These are phyloP conservation scores for Cryptococcus deneoformans DNA, from an alignment of 1,284 basidiomycete genomes.

Conservation along the genomic window DNA sequence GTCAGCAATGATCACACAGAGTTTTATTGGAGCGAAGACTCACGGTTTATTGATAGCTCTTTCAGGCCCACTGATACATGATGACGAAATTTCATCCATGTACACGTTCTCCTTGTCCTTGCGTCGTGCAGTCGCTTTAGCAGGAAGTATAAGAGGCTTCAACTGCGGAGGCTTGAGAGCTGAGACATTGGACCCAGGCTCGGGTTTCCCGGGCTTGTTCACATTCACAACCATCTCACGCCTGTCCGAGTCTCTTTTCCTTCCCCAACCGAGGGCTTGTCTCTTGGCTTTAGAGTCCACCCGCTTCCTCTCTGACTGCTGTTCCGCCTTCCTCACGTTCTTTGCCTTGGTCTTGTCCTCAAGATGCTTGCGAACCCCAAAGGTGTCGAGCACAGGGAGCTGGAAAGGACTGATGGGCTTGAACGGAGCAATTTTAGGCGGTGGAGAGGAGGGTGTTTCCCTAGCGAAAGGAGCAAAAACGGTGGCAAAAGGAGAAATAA, in stretches of 20 bases:
- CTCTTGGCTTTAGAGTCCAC: constrained; percentile 29
- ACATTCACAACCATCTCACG: constrained; percentile 16
- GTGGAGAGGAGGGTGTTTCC: constrained; percentile 12
- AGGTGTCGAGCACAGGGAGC: constrained; percentile 1
- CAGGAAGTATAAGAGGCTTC: not conserved
- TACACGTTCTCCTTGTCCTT: constrained; percentile 1
- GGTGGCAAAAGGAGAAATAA: constrained; percentile 13
- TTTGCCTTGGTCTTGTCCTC: not conserved
- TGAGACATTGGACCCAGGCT: not conserved
- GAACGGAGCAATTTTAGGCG: constrained; percentile 3
- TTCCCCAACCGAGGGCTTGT: constrained; percentile 38
- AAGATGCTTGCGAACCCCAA: constrained; percentile 9
- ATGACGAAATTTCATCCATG: not conserved
- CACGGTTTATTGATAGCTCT: constrained; percentile 1
- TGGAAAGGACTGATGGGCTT: constrained; percentile 10
- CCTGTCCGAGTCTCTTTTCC: constrained; percentile 32
- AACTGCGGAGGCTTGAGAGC: not conserved
- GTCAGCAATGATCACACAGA: not conserved
- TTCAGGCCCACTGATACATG: constrained; percentile 1
- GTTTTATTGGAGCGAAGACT: not conserved
- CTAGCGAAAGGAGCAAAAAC: constrained; percentile 34
- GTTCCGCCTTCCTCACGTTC: not conserved
- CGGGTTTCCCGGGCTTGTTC: not conserved
- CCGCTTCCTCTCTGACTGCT: constrained; percentile 15
- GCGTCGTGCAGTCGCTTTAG: not conserved